Evolutionary conservation across 1,139 yeast genomes (phyloP), one percentile per base, ranked within the genome.

Genomic region (Hansenula lynferdii): DNA sequence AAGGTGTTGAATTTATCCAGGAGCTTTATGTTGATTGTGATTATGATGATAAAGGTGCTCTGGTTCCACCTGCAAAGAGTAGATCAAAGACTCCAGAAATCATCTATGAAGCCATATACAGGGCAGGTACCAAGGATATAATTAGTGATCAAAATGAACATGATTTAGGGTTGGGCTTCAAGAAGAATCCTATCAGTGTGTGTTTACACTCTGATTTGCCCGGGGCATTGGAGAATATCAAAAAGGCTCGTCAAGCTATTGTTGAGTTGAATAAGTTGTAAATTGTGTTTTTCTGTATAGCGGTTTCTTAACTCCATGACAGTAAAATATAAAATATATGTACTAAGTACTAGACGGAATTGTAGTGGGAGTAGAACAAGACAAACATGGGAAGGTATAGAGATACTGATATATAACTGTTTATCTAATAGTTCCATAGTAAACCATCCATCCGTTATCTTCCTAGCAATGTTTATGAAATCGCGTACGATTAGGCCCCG

Each of bases 121-220:
- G 59, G 22, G 39, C 42, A 8, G 39, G 39, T 2, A 15, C 25
- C 3, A 30, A n/a, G 3, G 33, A 30, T 30, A 21, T 12, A 20
- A 12, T 47, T 47, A 22, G 35, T 25, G 35, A 28, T 20, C 27
- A 29, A 14, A 26, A 34, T 15, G 26, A 18, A 5, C 15, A 30
- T 21, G 7, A 10, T 7, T 11, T 37, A 7, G 35, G 34, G 27
- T 43, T 65, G 33, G 58, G 57, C 30, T 63, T 58, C 36, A 56
- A 50, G 6, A 51, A 47, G 1, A 45, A 51, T 36, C 68, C 69
- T 2, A 57, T 61, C 21, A 49, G 57, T 37, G 53, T 62, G 14
- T 64, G 69, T 44, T 45, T 64, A 24, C 69, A 64, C 40, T 62
- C 67, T 15, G 69, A 64, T 47, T 57, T 64, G 64, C 67, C 69